Base-by-base conservation (phyloP, 202 grass and related monocot genomes). In the Setaria italica region DNA sequence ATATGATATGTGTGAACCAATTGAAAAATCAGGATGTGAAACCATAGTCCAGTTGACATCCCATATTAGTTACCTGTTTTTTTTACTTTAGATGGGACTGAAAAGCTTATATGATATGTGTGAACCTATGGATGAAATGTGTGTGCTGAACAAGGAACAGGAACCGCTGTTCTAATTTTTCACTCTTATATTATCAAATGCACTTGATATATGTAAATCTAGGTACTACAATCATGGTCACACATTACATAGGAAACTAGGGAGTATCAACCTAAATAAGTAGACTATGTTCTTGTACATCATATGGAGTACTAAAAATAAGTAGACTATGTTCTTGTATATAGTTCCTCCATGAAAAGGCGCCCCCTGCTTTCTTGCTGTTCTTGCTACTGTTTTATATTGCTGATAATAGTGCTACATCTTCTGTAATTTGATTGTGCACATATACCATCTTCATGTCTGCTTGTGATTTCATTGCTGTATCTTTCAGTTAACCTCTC, bases 301-400 rank as follows among this genome's bases (percentile, higher is more conserved):
- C 56, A 9, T 21, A 69, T 15, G 25, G 58, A 74, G 19, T 79
- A 55, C 30, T 20, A 17, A 62, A 75, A 62, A 49, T 45, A 70
- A 62, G 19, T 70, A 55, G 12, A 33, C 13, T 17, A 21, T 30
- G 41, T 66, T 68, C 3, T 49, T 80, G 11, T 10, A 30, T 45
- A 15, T 58, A 45, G 34, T 74, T 55, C 11, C 7, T 86, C 5
- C 67, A 5, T 79, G 60, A 69, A 75, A 84, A 25, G 70, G 3
- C 0, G 2, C 4, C 33, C 33, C 5, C 57, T n/a, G 60, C 64
- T 60, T 77, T 88, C 12, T 35, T 42, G 11, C 25, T 81, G 59
- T 79, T 91, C 39, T 74, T 74, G 49, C 42, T 56, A 83, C 32
- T 82, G 59, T 25, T 77, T 43, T 41, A 17, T n/a, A 5, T 54